phyloP scores from a whole-genome alignment of 2,329 filamentous ascomycete species.

The Alternaria solani region DNA sequence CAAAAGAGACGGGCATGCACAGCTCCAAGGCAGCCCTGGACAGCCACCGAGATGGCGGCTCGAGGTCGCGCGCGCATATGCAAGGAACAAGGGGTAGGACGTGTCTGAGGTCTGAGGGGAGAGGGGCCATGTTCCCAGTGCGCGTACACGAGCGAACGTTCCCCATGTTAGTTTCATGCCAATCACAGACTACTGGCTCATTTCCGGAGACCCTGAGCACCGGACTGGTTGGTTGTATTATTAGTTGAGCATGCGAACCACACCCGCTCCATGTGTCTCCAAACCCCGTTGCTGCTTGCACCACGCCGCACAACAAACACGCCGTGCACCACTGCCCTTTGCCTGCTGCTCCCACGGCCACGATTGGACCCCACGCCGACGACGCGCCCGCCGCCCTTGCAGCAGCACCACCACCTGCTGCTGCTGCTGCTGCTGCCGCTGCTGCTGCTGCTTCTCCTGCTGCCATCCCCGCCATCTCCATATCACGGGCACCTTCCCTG shows the following conservation, averaged over 20 bases:
- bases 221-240: not conserved
- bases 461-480: slow-evolving; percentile 13
- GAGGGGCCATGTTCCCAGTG: not conserved
- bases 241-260: slow-evolving; percentile 16
- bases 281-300: slow-evolving; percentile 5
- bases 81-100: slow-evolving; percentile 2
- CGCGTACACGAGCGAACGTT: slow-evolving; percentile 2
- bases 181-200: slow-evolving; percentile 14
- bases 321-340: not conserved
- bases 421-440: no score
- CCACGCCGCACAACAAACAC: not conserved
- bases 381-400: slow-evolving; percentile 11
- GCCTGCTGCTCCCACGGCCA: not conserved
- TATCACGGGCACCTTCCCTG: slow-evolving; percentile 16
- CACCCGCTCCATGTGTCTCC: slow-evolving; percentile 11
- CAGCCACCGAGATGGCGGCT: slow-evolving; percentile 2
- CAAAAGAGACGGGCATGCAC: not conserved
- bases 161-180: slow-evolving; percentile 4
- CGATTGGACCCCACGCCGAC: slow-evolving; percentile 18
- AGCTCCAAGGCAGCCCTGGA: no score
- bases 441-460: no score
- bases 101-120: not conserved
- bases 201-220: slow-evolving; percentile 24
- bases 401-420: not conserved
- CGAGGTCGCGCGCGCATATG: slow-evolving; percentile 11